These are phyloP conservation scores for Saxophila tyrrhenica DNA, from an alignment of 495 filamentous ascomycete species.

Conservation along the genomic window DNA sequence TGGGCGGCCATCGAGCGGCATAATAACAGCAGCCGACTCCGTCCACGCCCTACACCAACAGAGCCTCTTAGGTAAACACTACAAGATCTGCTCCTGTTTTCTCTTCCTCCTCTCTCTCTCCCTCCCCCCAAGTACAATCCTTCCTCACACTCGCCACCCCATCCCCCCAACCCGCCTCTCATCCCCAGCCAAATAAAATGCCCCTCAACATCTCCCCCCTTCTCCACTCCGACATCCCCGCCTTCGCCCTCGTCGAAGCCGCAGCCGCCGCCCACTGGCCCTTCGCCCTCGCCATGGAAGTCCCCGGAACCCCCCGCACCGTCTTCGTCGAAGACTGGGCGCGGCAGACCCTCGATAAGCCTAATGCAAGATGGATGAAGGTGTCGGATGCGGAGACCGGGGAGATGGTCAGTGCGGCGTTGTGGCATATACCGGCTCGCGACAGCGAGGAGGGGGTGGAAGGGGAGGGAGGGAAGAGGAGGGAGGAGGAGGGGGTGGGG, in stretches of 20 bases:
- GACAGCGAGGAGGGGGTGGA: not conserved
- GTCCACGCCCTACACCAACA: no score
- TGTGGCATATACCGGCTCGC: constrained; percentile 9
- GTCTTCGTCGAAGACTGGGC: not conserved
- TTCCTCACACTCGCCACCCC: no score
- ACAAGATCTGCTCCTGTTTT: no score
- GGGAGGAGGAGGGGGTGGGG: not conserved
- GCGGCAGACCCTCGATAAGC: not conserved
- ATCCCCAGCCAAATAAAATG: constrained; percentile 7
- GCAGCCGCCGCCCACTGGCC: constrained; percentile 7
- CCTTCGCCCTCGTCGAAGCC: constrained; percentile 11
- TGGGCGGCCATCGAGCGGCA: no score
- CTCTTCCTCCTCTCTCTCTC: no score
- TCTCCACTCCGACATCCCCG: constrained; percentile 9
- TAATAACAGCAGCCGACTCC: no score
- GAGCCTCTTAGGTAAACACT: no score
- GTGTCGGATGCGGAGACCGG: constrained; percentile 6
- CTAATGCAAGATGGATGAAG: constrained; percentile 4
- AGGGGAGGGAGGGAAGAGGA: not conserved
- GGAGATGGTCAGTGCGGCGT: constrained; percentile 9
- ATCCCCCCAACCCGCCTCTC: not conserved
- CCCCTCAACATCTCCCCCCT: constrained; percentile 9
- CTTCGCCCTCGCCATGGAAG: constrained; percentile 5
- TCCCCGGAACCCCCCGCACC: not conserved
- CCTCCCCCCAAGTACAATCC: no score